Evolutionary conservation across 805 yeast species (phyloP).

Genomic region (Candida rishiriensis): DNA sequence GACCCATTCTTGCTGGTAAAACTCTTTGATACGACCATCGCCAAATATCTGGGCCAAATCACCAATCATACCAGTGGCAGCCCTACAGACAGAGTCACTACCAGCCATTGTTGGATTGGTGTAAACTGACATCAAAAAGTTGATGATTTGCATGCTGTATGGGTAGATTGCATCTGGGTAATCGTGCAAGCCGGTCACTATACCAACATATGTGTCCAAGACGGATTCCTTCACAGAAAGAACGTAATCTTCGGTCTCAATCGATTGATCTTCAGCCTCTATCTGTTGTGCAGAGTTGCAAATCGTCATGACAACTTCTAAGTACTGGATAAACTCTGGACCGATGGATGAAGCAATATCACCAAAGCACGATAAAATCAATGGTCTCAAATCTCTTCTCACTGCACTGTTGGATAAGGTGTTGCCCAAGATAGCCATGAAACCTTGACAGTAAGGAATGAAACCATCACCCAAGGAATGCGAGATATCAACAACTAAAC

Average conservation of each 20-base stretch:
- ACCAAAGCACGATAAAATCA: constrained; percentile 89
- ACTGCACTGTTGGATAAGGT: constrained; percentile 63
- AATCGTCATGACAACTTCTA: constrained; percentile 74
- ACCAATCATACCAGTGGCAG: constrained; percentile 88
- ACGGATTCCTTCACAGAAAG: constrained; percentile 75
- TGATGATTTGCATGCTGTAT: constrained; percentile 66
- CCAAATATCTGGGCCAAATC: constrained; percentile 87
- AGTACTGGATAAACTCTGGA: constrained; percentile 65
- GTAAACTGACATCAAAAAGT: constrained; percentile 57
- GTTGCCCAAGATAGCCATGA: constrained; percentile 79
- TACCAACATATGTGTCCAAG: constrained; percentile 94
- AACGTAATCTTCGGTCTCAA: constrained; percentile 76
- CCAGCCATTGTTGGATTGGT: constrained; percentile 55
- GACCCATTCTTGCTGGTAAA: constrained; percentile 74
- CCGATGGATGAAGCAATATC: constrained; percentile 93
- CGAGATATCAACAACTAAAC: constrained; percentile 89
- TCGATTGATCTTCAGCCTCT: constrained; percentile 60
- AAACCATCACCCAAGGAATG: constrained; percentile 78
- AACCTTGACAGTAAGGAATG: constrained; percentile 68
- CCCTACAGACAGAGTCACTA: constrained; percentile 69
- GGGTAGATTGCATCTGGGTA: constrained; percentile 61
- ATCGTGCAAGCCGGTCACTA: constrained; percentile 82
- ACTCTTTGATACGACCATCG: constrained; percentile 64
- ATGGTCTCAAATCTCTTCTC: constrained; percentile 79
- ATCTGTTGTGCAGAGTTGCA: constrained; percentile 62